phyloP scores from a whole-genome alignment of 139 green algal species.

The Chlamydomonas eustigma region DNA sequence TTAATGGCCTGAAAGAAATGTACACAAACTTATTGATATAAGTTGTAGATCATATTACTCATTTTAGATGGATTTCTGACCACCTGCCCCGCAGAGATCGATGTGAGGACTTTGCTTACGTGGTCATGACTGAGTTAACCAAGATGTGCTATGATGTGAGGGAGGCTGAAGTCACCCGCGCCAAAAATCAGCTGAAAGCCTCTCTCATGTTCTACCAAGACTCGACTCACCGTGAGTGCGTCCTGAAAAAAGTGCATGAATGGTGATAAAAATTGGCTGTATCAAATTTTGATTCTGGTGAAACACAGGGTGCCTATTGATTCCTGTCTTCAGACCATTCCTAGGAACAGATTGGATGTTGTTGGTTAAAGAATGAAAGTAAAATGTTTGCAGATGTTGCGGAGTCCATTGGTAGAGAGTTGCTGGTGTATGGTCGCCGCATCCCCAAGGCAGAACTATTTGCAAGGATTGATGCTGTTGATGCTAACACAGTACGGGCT shows the following conservation, averaged over 20 bases:
- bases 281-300: not conserved
- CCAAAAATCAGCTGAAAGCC: slow-evolving; percentile 94
- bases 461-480: slow-evolving; percentile 93
- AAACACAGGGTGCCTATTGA: no score
- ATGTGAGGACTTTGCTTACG: slow-evolving; percentile 61
- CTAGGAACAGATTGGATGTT: no score
- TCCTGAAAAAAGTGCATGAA: not conserved
- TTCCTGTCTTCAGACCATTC: no score
- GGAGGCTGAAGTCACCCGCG: slow-evolving; percentile 82
- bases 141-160: slow-evolving; percentile 83
- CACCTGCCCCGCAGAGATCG: slow-evolving; percentile 30
- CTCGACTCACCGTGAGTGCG: slow-evolving; percentile 45
- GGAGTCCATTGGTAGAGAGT: slow-evolving; percentile 92
- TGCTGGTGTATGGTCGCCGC: slow-evolving; percentile 92
- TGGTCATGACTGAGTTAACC: slow-evolving; percentile 71
- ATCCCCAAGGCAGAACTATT: slow-evolving; percentile 95
- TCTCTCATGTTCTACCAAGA: slow-evolving; percentile 65
- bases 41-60: no score
- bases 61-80: no score
- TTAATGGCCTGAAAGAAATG: no score
- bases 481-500: slow-evolving; percentile 73
- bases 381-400: slow-evolving; percentile 76
- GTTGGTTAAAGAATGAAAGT: no score
- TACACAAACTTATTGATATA: no score
- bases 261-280: not conserved